phyloP scores from a whole-genome alignment of 2,329 filamentous ascomycete genomes.

The Fusarium sacchari region DNA sequence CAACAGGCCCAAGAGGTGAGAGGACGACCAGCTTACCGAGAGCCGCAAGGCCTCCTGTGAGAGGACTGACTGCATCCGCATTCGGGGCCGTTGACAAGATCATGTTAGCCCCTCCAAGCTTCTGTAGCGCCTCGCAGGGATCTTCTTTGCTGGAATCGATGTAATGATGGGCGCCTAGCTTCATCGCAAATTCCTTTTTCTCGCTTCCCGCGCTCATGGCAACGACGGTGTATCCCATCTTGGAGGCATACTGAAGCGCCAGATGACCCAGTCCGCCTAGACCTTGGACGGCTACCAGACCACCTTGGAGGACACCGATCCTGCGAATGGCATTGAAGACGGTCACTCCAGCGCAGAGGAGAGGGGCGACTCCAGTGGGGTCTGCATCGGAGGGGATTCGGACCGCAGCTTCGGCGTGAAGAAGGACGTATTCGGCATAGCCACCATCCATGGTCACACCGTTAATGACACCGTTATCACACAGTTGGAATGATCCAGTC shows the following conservation, averaged over 20 bases:
- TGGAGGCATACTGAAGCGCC: conserved; percentile 77
- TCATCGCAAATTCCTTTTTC: conserved; percentile 73
- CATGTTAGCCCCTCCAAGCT: conserved; percentile 69
- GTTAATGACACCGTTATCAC: conserved; percentile 69
- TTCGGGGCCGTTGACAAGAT: conserved; percentile 72
- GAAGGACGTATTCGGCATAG: conserved; percentile 70
- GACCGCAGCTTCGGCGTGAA: conserved; percentile 69
- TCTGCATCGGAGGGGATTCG: conserved; percentile 62
- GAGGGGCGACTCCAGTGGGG: conserved; percentile 63
- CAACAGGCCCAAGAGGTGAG: conserved; percentile 57
- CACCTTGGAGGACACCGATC: conserved; percentile 60
- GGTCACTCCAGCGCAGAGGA: conserved; percentile 74
- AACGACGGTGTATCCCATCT: conserved; percentile 79
- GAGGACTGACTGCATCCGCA: conserved; percentile 60
- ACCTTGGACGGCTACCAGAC: conserved; percentile 69
- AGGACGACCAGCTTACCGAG: conserved; percentile 66
- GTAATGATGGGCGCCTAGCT: conserved; percentile 56
- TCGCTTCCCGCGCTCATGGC: conserved; percentile 72
- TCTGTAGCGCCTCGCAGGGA: conserved; percentile 57
- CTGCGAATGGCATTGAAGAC: conserved; percentile 70
- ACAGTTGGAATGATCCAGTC: conserved; percentile 73
- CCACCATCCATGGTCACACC: conserved; percentile 74
- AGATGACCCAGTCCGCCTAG: conserved; percentile 81
- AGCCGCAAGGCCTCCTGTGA: conserved; percentile 63
- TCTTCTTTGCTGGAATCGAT: conserved; percentile 63